Evolutionary conservation across 495 filamentous ascomycete genomes (phyloP), one percentile per base, ranked within the genome.

Genomic region (Penicillium soppii): DNA sequence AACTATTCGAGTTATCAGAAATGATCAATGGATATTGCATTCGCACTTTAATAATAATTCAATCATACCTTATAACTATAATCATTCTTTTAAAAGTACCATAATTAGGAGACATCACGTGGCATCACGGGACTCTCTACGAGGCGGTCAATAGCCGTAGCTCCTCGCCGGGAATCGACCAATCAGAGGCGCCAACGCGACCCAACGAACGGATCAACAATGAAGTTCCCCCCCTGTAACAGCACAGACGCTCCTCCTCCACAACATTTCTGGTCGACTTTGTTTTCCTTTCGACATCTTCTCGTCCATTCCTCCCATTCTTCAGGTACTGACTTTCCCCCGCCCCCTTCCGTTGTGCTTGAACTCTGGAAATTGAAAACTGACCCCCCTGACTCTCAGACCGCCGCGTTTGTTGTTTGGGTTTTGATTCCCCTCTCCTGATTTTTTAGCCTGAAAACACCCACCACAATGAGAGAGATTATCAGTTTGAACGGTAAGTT

Each of bases 401-500:
- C 51, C 54, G 50, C 53, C 58, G 58, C 52, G 61, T 68, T 65
- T 67, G 59, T 63, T 65, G 57, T 68, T 65, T 59, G 60, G 62
- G 68, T 47, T 47, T 17, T 33, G 41, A 47, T 57, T 58, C 50
- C 62, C 48, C 50, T 61, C 54, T 63, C 59, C 57, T 66, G 56
- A 59, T 62, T 69, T 70, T 66, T 54, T 53, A 47, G 66, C 56
- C 56, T 53, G 47, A 67, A 68, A 62, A 59, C 53, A 50, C 53
- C 61, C 58, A 63, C 41, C 80, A 75, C 60, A 70, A 97, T 97
- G 92, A 91, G 92, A 87, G 92, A 97, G 84, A 91, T 97, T 71
- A 96, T 97, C 72, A 92, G 88, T 76, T 85, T 97, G 84, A 96
- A 97, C 83, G 92, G 92, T 97, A 86, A 65, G 90, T 39, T 36